Evolutionary conservation across 192 early-diverging fungal species (phyloP).

Genomic region (Rhizoclosmatium globosum): DNA sequence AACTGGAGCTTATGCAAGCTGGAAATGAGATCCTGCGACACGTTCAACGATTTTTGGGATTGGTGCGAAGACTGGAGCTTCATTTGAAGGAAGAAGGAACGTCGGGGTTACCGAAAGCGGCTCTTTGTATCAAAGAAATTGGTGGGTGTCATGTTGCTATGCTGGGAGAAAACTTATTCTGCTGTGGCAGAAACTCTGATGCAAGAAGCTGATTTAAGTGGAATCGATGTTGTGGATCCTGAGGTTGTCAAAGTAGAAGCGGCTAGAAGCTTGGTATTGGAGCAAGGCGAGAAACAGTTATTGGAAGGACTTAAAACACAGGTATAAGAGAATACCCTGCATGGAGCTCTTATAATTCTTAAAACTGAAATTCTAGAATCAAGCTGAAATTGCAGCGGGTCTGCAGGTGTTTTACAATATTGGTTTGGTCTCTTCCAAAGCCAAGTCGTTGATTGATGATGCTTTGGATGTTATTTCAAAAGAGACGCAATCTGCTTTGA

Average conservation of each 20-base stretch:
- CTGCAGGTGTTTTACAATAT: slow-evolving; percentile 60
- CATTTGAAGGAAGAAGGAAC: slow-evolving; percentile 37
- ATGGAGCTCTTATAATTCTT: slow-evolving; percentile 5
- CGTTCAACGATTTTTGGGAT: slow-evolving; percentile 67
- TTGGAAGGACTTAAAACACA: slow-evolving; percentile 43
- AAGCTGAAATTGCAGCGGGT: slow-evolving; percentile 53
- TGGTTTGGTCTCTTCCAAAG: slow-evolving; percentile 38
- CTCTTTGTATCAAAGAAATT: slow-evolving; percentile 26
- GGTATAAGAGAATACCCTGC: slow-evolving; percentile 17
- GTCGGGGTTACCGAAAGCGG: slow-evolving; percentile 18
- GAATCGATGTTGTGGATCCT: slow-evolving; percentile 69
- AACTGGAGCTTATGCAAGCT: slow-evolving; percentile 70
- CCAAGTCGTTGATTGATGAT: slow-evolving; percentile 40
- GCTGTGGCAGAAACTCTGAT: slow-evolving; percentile 54
- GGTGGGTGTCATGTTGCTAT: slow-evolving; percentile 1
- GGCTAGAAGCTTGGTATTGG: slow-evolving; percentile 51
- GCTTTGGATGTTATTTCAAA: slow-evolving; percentile 42
- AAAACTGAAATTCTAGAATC: slow-evolving; percentile 43
- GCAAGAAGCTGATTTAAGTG: slow-evolving; percentile 67
- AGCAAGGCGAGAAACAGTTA: slow-evolving; percentile 55
- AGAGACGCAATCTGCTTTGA: slow-evolving; percentile 44
- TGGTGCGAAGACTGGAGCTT: slow-evolving; percentile 64
- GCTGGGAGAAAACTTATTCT: not conserved
- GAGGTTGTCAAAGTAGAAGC: slow-evolving; percentile 59
- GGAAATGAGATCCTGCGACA: slow-evolving; percentile 68